Conservation (phyloP, 257 asterid genomes). For the Solanum clarkiae region DNA sequence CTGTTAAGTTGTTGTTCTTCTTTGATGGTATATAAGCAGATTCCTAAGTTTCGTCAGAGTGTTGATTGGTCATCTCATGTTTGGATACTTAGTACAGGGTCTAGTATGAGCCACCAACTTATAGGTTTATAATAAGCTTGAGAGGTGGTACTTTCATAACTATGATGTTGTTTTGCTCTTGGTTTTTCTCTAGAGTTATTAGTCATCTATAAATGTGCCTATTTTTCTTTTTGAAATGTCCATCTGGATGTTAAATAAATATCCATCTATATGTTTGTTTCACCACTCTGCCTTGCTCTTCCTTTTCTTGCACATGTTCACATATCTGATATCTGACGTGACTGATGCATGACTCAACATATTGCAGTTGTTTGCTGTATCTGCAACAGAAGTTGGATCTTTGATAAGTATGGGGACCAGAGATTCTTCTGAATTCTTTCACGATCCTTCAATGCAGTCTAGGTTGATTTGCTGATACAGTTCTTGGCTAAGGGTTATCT, state of each 20-base stretch:
- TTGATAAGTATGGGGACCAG: constrained; percentile 62
- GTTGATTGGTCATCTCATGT: neutral
- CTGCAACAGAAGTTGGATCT: constrained; percentile 87
- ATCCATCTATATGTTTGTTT: neutral
- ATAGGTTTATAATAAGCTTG: neutral
- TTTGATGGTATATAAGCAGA: neutral
- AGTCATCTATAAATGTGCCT: neutral
- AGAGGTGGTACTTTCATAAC: neutral
- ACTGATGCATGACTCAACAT: constrained; percentile 6
- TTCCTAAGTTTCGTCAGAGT: neutral
- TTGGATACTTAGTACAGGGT: neutral
- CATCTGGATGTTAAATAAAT: neutral
- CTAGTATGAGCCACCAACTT: neutral
- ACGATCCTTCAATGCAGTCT: constrained; percentile 79
- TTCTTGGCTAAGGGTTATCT: neutral
- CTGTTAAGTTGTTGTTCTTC: neutral
- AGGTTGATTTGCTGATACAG: constrained; percentile 35
- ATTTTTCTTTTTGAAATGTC: neutral
- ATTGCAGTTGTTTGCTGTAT: constrained; percentile 66
- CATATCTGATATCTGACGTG: neutral
- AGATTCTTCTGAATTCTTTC: constrained; percentile 85
- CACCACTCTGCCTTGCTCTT: neutral
- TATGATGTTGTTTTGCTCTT: neutral
- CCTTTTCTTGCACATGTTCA: neutral
- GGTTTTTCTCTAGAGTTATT: neutral